Evolutionary conservation across 2,329 filamentous ascomycete species (phyloP).

Genomic region (Fusarium nanum): DNA sequence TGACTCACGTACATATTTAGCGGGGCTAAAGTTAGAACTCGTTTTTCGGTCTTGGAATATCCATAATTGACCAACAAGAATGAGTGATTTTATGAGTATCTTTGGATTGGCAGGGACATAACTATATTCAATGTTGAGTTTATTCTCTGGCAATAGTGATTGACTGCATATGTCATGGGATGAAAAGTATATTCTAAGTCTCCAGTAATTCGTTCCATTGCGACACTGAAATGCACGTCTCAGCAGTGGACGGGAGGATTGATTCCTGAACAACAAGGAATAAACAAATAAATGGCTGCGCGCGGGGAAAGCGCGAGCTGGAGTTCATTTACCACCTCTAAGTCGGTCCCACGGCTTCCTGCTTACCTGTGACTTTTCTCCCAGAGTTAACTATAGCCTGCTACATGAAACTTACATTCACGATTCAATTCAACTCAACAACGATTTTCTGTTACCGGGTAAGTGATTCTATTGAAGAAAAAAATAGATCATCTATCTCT

Average conservation of each 20-base stretch:
- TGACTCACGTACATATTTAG: conserved; percentile 8
- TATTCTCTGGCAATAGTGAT: background rate
- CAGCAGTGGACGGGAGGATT: conserved; percentile 1
- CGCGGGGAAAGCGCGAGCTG: conserved; percentile 17
- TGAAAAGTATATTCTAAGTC: background rate
- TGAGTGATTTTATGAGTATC: background rate
- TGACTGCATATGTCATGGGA: background rate
- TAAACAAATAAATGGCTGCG: conserved; percentile 5
- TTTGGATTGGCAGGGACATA: background rate
- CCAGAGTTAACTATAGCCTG: background rate
- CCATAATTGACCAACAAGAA: background rate
- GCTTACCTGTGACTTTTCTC: background rate
- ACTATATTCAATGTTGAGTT: background rate
- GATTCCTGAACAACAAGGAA: conserved; percentile 30
- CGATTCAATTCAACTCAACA: background rate
- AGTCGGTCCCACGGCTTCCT: background rate
- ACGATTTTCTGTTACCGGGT: background rate
- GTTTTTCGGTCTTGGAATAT: background rate
- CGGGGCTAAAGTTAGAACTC: background rate
- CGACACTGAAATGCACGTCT: background rate
- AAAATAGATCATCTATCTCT: conserved; percentile 15
- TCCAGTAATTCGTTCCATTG: background rate
- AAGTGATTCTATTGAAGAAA: conserved; percentile 1
- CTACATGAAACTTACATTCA: background rate
- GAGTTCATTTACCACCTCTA: background rate